Evolutionary conservation across 148 eudicot species (phyloP), one percentile per base, ranked within the genome.

Genomic region (Simmondsia chinensis): DNA sequence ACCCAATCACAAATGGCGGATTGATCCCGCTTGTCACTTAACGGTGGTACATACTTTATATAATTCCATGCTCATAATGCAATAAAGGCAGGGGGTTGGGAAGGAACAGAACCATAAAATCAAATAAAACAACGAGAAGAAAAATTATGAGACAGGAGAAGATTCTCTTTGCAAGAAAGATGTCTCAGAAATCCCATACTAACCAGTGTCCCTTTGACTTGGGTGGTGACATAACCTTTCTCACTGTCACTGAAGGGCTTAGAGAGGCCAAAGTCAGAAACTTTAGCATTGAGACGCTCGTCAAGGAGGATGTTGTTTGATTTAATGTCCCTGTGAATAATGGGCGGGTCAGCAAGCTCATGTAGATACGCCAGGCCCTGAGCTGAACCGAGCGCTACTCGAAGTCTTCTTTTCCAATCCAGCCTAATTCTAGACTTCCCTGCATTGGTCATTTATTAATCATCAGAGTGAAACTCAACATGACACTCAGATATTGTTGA

Each of bases 171-270:
- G 22, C 7, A 20, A 47, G 16, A 30, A 32, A 9, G 9, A 27
- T 5, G 29, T 17, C 3, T 1, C 12, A 28, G 19, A 21, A 10
- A 16, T 24, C 6, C n/a, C 21, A 11, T 43, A 66, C 79, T 72
- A 2, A 80, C 87, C 82, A 80, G 33, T 53, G 88, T 80, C 50
- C 87, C 83, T 67, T 80, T 80, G 53, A 80, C 88, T 67, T 80
- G 88, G 39, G 88, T 80, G 20, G 80, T 72, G 14, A 76, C 62
- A 49, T 76, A 62, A 24, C 77, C 58, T 58, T 63, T 70, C 9
- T 59, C 71, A 34, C 40, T 13, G 32, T 79, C 79, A 43, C 65
- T 71, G 44, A 76, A 46, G 33, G 60, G 63, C 65, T 76, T 76
- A 28, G 83, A 76, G 19, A 80, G 72, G 14, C 87, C 82, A 46